These are phyloP conservation scores for Lanzia echinophila DNA, from an alignment of 2,329 filamentous ascomycete genomes.

Conservation along the genomic window DNA sequence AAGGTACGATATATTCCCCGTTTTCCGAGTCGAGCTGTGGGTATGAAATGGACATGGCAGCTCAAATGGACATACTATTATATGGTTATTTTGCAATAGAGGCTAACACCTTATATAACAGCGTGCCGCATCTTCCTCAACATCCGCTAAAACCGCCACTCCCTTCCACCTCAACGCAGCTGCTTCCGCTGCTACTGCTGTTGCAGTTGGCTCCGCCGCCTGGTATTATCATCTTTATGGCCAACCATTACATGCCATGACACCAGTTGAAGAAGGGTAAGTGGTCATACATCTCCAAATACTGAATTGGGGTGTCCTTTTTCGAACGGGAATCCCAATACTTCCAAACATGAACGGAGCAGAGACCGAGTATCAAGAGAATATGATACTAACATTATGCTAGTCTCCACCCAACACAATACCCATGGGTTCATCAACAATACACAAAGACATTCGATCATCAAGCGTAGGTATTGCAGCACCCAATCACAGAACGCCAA, in stretches of 20 bases:
- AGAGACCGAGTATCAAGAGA: constrained; percentile 11
- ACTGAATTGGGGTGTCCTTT: not conserved
- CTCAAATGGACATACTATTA: not conserved
- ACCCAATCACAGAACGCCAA: not conserved
- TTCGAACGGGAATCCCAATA: not conserved
- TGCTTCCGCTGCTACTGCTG: constrained; percentile 76
- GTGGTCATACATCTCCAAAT: too few species aligned
- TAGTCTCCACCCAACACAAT: constrained; percentile 84
- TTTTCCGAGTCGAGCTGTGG: not conserved
- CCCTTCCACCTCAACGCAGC: constrained; percentile 79
- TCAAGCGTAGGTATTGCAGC: constrained; percentile 65
- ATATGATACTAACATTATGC: constrained; percentile 2
- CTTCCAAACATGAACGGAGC: not conserved
- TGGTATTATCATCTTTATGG: constrained; percentile 99
- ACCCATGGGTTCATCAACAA: constrained; percentile 93
- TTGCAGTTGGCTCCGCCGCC: constrained; percentile 81
- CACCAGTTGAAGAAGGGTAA: constrained; percentile 96
- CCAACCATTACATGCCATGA: constrained; percentile 78
- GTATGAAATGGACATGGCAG: not conserved
- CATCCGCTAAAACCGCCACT: constrained; percentile 62
- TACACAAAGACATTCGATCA: constrained; percentile 96
- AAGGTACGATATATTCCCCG: constrained; percentile 57
- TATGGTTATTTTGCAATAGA: constrained; percentile 7
- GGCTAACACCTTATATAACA: constrained; percentile 39
- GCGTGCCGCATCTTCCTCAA: constrained; percentile 59